Conservation (phyloP, 208 protist species). For the Leishmania tarentolae region DNA sequence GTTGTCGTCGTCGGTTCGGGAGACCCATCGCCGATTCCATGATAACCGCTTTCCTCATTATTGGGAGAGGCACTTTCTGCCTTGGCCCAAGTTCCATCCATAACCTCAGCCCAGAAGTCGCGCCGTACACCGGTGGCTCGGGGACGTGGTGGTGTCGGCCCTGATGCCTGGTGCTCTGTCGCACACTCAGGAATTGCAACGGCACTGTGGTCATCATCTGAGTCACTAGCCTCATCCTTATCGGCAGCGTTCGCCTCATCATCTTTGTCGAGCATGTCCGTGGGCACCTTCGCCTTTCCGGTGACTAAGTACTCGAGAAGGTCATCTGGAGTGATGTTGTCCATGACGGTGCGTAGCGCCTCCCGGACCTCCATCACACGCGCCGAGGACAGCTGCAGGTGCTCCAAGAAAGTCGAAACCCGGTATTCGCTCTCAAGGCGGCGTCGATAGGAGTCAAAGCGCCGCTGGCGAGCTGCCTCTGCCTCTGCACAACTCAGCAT, state of each 20-base stretch:
- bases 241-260: not conserved
- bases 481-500: constrained; percentile 20
- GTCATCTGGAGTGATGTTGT: constrained; percentile 66
- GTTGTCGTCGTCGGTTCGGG: not conserved
- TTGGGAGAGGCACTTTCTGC: not conserved
- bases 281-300: constrained; percentile 58
- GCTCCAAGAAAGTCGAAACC: constrained; percentile 64
- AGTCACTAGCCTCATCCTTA: not conserved
- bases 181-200: too few relatives aligned
- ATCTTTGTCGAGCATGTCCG: constrained; percentile 55
- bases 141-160: not conserved
- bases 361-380: constrained; percentile 46
- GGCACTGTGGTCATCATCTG: not conserved
- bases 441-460: constrained; percentile 36
- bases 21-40: not conserved
- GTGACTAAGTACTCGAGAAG: constrained; percentile 82
- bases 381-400: constrained; percentile 46
- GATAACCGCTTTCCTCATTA: not conserved
- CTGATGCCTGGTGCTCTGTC: not conserved
- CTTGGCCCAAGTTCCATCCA: constrained; percentile 18
- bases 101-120: constrained; percentile 51
- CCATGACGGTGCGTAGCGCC: constrained; percentile 37
- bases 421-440: constrained; percentile 43
- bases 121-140: constrained; percentile 8
- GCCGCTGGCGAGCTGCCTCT: constrained; percentile 28